A percentile compares a stretch with the other conserved stretches of the same genome.
Conservation (phyloP, 192 early-diverging fungal species). For the Chytriomyces sp. region DNA sequence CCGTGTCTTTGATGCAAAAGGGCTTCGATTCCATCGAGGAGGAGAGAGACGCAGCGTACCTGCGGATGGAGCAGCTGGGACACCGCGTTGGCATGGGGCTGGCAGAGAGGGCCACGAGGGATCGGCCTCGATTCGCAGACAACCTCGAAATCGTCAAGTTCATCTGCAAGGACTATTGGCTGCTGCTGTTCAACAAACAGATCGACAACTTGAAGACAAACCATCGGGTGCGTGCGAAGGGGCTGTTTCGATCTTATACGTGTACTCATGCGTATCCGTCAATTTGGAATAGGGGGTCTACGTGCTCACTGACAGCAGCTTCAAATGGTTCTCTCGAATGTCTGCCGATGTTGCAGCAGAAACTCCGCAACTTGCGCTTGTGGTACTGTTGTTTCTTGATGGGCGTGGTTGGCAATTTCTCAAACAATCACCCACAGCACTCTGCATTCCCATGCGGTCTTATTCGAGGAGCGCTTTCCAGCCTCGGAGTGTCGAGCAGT, state of each 20-base stretch:
- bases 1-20: neutral
- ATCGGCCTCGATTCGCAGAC: constrained; percentile 87
- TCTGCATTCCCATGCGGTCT: constrained; percentile 97
- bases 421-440: constrained; percentile 58
- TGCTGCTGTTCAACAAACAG: constrained; percentile 92
- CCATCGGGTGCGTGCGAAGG: constrained; percentile 71
- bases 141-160: constrained; percentile 98
- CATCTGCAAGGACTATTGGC: constrained; percentile 99
- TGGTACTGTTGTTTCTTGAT: constrained; percentile 55
- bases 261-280: neutral
- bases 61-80: constrained; percentile 89
- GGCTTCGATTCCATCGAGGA: constrained; percentile 58
- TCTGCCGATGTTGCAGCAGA: constrained; percentile 79
- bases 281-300: constrained; percentile 78
- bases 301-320: constrained; percentile 97
- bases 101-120: constrained; percentile 84
- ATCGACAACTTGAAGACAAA: constrained; percentile 99
- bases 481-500: constrained; percentile 81
- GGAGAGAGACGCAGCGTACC: constrained; percentile 86
- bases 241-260: no score
- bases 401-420: neutral
- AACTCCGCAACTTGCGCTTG: constrained; percentile 76
- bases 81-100: constrained; percentile 88
- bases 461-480: constrained; percentile 90
- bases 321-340: constrained; percentile 94